These are phyloP conservation scores for Brasenia schreberi DNA, from an alignment of 164 flowering plant genomes.

Conservation along the genomic window DNA sequence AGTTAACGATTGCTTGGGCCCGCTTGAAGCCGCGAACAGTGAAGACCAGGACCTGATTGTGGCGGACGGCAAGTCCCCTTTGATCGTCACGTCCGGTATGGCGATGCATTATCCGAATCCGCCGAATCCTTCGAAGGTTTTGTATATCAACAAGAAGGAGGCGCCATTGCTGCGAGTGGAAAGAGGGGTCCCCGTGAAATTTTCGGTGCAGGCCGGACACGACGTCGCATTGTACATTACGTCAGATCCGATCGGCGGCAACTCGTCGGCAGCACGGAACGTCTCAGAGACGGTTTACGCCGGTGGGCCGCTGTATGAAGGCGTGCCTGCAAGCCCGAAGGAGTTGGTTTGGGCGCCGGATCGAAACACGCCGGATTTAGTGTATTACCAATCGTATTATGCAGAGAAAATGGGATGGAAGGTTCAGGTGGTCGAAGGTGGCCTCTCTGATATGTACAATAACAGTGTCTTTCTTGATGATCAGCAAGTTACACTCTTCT, in stretches of 20 bases:
- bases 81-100: slow-evolving; percentile 50
- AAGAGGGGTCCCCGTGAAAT: slow-evolving; percentile 86
- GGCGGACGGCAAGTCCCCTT: slow-evolving; percentile 62
- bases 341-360: slow-evolving; percentile 82
- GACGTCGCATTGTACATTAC: slow-evolving; percentile 87
- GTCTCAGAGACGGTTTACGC: slow-evolving; percentile 63
- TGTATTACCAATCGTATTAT: slow-evolving; percentile 72
- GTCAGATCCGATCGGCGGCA: slow-evolving; percentile 87
- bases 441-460: slow-evolving; percentile 89
- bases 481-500: slow-evolving; percentile 89
- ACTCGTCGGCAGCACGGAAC: slow-evolving; percentile 66
- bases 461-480: slow-evolving; percentile 87
- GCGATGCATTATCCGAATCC: slow-evolving; percentile 82
- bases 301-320: slow-evolving; percentile 80
- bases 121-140: slow-evolving; percentile 76
- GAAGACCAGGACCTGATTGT: slow-evolving; percentile 80
- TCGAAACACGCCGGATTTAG: slow-evolving; percentile 87
- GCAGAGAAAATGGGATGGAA: slow-evolving; percentile 93
- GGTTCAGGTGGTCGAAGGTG: slow-evolving; percentile 95
- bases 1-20: slow-evolving; percentile 77
- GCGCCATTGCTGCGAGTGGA: slow-evolving; percentile 87
- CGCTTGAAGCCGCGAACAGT: slow-evolving; percentile 71
- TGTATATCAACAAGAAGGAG: slow-evolving; percentile 86
- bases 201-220: slow-evolving; percentile 94
- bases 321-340: slow-evolving; percentile 77